Evolutionary conservation across 1,284 basidiomycete genomes (phyloP), one percentile per base, ranked within the genome.

Genomic region (Sanghuangporus sanghuang): DNA sequence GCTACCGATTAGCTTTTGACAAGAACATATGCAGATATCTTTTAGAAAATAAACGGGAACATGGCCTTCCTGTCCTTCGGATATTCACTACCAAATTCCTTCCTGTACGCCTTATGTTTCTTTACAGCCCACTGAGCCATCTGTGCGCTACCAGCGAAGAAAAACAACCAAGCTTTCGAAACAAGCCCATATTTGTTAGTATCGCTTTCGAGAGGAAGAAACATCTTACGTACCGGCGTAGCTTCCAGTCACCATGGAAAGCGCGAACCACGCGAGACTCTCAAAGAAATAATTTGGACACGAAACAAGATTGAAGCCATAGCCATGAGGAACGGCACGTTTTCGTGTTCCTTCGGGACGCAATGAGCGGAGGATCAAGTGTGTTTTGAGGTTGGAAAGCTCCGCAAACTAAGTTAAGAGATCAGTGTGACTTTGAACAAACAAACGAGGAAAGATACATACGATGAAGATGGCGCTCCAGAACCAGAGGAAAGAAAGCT

Each of bases 241-340:
- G 69, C 89, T 92, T 59, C 87, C 84, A 2, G 95, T 96, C 84
- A 99, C 87, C 42, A 82, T 79, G 32, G 85, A 84, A 61, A 98
- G 81, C 23, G 84, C 80, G 11, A 83, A 71, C 92, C 96, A 97
- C 0, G 81, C 87, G 44, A 97, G 67, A 36, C 81, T 81, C 77
- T 99, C 97, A 73, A 96, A 98, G 73, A 94, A 89, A 78, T 99
- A 99, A 76, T 99, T 98, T 38, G 97, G 95, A 78, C 87, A 93
- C 6, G 92, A 91, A 46, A 97, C 86, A 46, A 87, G 77, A 64
- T 86, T 81, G 77, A 98, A 99, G 2, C 93, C 93, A 67, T 91
- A 93, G 38, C 90, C 96, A 32, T 81, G 79, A 0, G 97, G 96
- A 70, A 98, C 90, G 32, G 85, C 89, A 63, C 96, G 89, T 63